Base-by-base conservation (phyloP, 2,329 filamentous ascomycete genomes). In the Metarhizium brunneum region DNA sequence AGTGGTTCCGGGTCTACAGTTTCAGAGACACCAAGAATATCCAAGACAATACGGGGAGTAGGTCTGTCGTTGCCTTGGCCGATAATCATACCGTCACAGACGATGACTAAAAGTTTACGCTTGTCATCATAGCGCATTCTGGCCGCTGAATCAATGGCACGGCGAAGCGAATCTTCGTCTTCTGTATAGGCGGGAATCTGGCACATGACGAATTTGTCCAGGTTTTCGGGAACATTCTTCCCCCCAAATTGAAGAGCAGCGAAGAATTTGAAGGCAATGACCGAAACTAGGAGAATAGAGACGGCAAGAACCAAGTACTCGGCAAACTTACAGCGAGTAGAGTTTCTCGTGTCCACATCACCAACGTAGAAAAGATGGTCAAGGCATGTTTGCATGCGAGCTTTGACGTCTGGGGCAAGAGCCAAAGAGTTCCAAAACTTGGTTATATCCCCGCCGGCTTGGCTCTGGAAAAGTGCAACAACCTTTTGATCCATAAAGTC, bases 1-100 rank as follows among this genome's bases (percentile, higher is more conserved):
- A 99, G 79, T 2, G 94, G 90, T 69, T 97, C 92, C 0, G 95
- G 94, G 66, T 99, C 92, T 16, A 96, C 88, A 2, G 87, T 89
- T 63, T 96, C 92, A 2, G 91, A 88, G 35, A 99, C 94, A 60
- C 94, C 94, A 6, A 99, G 80, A 76, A 99, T 99, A 66, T 99
- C 94, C 54, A 99, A 80, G 29, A 99, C 92, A 62, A 99, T 99
- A 59, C 92, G 85, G 47, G 94, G 94, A 0, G 94, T 99, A 6
- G 94, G 90, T 59, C 91, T 84, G 69, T 99, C 94, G 72, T 99
- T 99, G 66, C 94, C 94, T 74, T 96, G 92, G 65, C 94, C 94
- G 62, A 99, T 95, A 76, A 99, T 99, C 92, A 99, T 97, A 73
- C 94, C 94, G 67, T 99, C 94, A 66, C 94, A 99, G 60, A 99